Evolutionary conservation across 2,329 filamentous ascomycete species (phyloP).

Genomic region (Claviceps sp.): DNA sequence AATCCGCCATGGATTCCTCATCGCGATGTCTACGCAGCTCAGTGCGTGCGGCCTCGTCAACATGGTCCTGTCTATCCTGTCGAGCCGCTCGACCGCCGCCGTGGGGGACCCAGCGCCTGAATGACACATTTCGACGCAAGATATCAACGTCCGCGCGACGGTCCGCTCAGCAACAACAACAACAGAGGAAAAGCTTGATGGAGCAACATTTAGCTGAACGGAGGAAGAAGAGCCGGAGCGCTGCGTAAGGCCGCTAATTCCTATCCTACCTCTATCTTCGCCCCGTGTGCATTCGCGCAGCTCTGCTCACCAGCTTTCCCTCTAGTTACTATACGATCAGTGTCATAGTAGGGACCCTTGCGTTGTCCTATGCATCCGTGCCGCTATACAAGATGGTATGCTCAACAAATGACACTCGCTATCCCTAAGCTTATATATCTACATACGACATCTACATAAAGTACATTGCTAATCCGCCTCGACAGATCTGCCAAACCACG

Average conservation of each 20-base stretch:
- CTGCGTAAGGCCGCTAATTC: conserved; percentile 17
- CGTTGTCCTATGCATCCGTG: conserved; percentile 70
- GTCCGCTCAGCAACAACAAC: conserved; percentile 14
- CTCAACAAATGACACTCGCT: too few species aligned
- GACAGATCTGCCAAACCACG: conserved; percentile 63
- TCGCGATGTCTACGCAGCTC: conserved; percentile 22
- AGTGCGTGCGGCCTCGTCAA: conserved; percentile 12
- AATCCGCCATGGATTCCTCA: conserved; percentile 23
- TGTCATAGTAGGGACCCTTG: conserved; percentile 65
- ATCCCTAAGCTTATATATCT: background rate
- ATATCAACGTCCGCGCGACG: conserved; percentile 17
- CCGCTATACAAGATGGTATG: conserved; percentile 75
- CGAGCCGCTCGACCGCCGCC: conserved; percentile 18
- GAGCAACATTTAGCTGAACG: conserved; percentile 52
- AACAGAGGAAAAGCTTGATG: conserved; percentile 30
- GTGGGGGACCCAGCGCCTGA: conserved; percentile 7
- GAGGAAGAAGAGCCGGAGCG: conserved; percentile 53
- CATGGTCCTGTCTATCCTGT: conserved; percentile 26
- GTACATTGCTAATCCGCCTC: background rate
- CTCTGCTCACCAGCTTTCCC: background rate
- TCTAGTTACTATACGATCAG: conserved; percentile 60
- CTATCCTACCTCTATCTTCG: background rate
- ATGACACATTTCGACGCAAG: conserved; percentile 16
- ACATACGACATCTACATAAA: background rate
- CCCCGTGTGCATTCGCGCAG: background rate